Base-by-base conservation (phyloP, 2,329 filamentous ascomycete genomes). In the Alternaria sp. region DNA sequence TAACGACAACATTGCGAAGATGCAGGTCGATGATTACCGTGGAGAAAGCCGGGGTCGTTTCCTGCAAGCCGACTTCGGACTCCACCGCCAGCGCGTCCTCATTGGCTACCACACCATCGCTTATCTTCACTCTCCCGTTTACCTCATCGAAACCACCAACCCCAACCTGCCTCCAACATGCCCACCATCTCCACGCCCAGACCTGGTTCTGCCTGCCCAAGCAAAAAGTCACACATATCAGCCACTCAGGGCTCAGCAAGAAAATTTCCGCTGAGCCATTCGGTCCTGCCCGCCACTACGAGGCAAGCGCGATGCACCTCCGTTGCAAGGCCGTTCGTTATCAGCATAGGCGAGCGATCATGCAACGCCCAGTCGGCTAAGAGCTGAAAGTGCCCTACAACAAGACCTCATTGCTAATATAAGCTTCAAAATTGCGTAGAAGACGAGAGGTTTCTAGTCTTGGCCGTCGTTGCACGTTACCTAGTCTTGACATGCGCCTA, bases 71-170 rank as follows among this genome's bases (percentile, higher is more conserved):
- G 60, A 62, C 30, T 43, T 59, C 60, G 60, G 59, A 28, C 13
- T 32, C 54, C 54, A 51, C 52, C 21, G 26, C 26, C n/a, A 19
- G 47, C 40, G 52, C 40, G 5, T n/a, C 49, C 50, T 56, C 7
- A 72, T 72, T 71, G 69, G 70, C 6, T 23, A 23, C 17, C 36
- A 15, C 7, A 9, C n/a, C n/a, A 54, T 46, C 54, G 51, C 69
- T 72, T 74, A 74, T 73, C 71, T 67, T 58, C 54, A 52, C 59
- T 64, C 59, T 63, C n/a, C 13, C 26, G 60, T 61, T 74, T 74
- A 74, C 70, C 71, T 73, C 69, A 74, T 68, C 62, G 54, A 66
- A 70, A 65, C 64, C 61, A 51, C 64, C 45, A 64, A 71, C 54
- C 62, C 60, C 66, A 67, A 63, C 58, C 54, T 50, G 63, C 49